Evolutionary conservation across 192 early-diverging fungal genomes (phyloP), one percentile per base, ranked within the genome.

Genomic region (Fimicolochytrium jonesii): DNA sequence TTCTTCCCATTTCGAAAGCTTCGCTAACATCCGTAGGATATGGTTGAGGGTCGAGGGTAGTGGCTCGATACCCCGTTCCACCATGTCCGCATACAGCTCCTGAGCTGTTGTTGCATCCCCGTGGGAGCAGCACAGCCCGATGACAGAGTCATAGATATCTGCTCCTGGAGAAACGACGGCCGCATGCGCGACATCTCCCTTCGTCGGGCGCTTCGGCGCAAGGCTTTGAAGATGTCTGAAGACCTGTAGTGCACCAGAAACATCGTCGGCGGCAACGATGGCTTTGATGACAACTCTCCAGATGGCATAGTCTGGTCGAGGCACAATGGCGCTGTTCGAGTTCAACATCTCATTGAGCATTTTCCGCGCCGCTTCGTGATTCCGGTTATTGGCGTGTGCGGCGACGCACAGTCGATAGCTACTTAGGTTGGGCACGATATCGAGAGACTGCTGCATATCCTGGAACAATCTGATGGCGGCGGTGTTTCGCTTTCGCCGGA

Each of bases 341-440:
- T 15, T 9, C 4, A 61, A 6, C 59, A 61, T 61, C 9, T 61
- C 59, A 11, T 31, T 18, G 15, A 61, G 48, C 10, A 51, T 15
- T 22, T 36, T 50, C 17, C 15, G 18, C 1, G 22, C 59, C 25
- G 59, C 45, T 15, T 11, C 44, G 6, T 23, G 13, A 17, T 61
- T 61, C 23, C 47, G 43, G 15, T 32, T 50, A 26, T 61, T 61
- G 7, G 45, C 47, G 22, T 49, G 36, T 7, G 59, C 59, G 4
- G 59, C 59, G 15, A 61, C 37, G 32, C 59, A 47, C 6, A 61
- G 29, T 9, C 59, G 59, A 29, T 61, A 61, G 18, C 2, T 61
- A n/a, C 22, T 9, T 6, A 61, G 25, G 22, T 61, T 61, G n/a
- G 59, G 43, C 18, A 10, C n/a, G 32, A 61, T 7, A 2, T 13